Conservation (phyloP, 1,284 basidiomycete genomes). For the Boletus nobilissimus region DNA sequence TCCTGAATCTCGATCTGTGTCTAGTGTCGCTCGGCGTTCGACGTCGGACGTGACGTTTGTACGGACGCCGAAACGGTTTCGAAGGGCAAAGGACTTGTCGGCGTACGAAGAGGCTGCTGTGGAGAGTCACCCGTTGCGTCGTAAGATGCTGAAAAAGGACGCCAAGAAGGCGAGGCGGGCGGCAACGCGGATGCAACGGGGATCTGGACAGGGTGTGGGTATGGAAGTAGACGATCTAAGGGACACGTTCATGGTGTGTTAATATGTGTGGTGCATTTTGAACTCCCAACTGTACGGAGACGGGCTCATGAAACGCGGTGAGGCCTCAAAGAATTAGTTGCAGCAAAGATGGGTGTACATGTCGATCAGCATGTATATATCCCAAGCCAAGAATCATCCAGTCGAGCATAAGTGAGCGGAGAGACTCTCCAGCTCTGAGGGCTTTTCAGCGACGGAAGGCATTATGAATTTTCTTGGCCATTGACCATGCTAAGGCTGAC, state of each 20-base stretch:
- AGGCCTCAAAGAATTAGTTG: no score
- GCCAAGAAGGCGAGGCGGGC: conserved; percentile 67
- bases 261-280: not conserved
- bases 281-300: not conserved
- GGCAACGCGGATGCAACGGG: conserved; percentile 36
- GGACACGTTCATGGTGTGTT: conserved; percentile 59
- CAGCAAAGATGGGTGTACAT: not conserved
- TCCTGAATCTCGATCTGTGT: conserved; percentile 7
- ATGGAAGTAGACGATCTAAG: conserved; percentile 57
- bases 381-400: not conserved
- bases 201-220: conserved; percentile 24
- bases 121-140: conserved; percentile 63
- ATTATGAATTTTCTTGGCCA: no score
- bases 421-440: conserved; percentile 59
- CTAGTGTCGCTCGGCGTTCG: not conserved
- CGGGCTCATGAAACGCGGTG: conserved; percentile 9
- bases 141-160: conserved; percentile 67
- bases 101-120: conserved; percentile 55
- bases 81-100: conserved; percentile 61
- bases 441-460: conserved; percentile 62
- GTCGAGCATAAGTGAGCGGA: no score
- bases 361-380: not conserved
- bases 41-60: conserved; percentile 7
- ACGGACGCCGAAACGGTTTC: conserved; percentile 67
- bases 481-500: no score